Conservation (phyloP, 192 early-diverging fungal genomes). For the Podila clonocystis region DNA sequence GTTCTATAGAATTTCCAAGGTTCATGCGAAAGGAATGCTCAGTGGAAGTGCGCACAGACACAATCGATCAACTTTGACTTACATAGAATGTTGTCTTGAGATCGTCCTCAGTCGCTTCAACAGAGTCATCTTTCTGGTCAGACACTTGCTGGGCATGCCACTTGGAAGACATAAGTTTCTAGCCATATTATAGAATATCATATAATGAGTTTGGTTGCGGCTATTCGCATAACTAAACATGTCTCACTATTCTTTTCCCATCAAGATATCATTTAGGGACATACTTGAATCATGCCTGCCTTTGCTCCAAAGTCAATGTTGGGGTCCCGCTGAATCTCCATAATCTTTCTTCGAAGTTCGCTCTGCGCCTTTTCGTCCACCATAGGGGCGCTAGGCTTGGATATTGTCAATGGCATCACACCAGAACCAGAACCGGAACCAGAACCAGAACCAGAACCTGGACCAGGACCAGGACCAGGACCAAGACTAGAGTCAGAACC, state of each 20-base stretch:
- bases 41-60: neutral
- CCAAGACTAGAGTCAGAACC: neutral
- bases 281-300: conserved; percentile 76
- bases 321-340: conserved; percentile 69
- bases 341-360: conserved; percentile 71
- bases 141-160: conserved; percentile 21
- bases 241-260: too few species aligned
- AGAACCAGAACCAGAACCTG: neutral
- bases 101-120: conserved; percentile 59
- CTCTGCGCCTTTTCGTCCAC: conserved; percentile 51
- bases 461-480: neutral
- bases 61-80: conserved; percentile 2
- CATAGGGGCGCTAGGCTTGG: conserved; percentile 15
- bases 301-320: conserved; percentile 67
- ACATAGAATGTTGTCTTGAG: conserved; percentile 59
- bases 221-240: neutral
- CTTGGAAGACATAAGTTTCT: conserved; percentile 48
- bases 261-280: too few species aligned
- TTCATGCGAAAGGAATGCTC: neutral
- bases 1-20: conserved; percentile 52
- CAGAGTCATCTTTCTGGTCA: conserved; percentile 8
- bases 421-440: neutral
- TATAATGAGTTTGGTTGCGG: neutral
- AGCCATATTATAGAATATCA: neutral
- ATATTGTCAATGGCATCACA: neutral